Evolutionary conservation across 768 basidiomycete genomes (phyloP).

Genomic region (Pulveroboletus sp.): DNA sequence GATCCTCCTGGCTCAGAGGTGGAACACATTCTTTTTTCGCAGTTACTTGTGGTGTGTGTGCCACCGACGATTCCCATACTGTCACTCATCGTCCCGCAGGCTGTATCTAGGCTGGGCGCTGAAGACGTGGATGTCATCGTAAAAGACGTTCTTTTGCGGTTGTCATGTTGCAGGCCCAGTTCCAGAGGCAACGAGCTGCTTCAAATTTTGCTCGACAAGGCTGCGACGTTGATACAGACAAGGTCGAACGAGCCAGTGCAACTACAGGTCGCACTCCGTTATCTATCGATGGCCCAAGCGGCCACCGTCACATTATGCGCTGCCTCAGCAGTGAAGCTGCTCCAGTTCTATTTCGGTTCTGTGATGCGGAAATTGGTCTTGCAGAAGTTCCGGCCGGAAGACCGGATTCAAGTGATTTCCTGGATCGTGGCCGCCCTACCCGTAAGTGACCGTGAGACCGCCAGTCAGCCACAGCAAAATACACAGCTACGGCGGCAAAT

Average conservation of each 20-base stretch:
- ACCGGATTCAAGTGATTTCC: slow-evolving; percentile 44
- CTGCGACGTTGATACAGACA: slow-evolving; percentile 30
- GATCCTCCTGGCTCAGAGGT: slow-evolving; percentile 39
- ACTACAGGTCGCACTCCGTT: slow-evolving; percentile 38
- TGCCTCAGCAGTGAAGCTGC: slow-evolving; percentile 42
- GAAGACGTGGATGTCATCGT: slow-evolving; percentile 46
- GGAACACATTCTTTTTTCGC: slow-evolving; percentile 46
- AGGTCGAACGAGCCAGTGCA: slow-evolving; percentile 29
- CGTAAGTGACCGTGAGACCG: slow-evolving; percentile 33
- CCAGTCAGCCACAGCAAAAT: slow-evolving; percentile 26
- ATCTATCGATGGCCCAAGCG: slow-evolving; percentile 44
- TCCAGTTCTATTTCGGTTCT: slow-evolving; percentile 49
- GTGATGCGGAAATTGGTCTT: slow-evolving; percentile 45
- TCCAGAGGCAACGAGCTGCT: slow-evolving; percentile 39
- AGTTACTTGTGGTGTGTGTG: slow-evolving; percentile 46
- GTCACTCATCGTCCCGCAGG: slow-evolving; percentile 34
- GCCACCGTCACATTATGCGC: slow-evolving; percentile 40
- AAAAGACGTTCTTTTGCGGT: slow-evolving; percentile 47
- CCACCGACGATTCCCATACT: background rate
- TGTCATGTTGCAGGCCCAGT: slow-evolving; percentile 41
- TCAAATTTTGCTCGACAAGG: slow-evolving; percentile 37
- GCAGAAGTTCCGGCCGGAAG: slow-evolving; percentile 40
- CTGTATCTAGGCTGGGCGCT: slow-evolving; percentile 42
- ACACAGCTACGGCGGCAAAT: slow-evolving; percentile 42
- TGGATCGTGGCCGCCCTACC: slow-evolving; percentile 43